Evolutionary conservation across 371 early-diverging fungal genomes (phyloP).

Genomic region (Entomophthora muscae): DNA sequence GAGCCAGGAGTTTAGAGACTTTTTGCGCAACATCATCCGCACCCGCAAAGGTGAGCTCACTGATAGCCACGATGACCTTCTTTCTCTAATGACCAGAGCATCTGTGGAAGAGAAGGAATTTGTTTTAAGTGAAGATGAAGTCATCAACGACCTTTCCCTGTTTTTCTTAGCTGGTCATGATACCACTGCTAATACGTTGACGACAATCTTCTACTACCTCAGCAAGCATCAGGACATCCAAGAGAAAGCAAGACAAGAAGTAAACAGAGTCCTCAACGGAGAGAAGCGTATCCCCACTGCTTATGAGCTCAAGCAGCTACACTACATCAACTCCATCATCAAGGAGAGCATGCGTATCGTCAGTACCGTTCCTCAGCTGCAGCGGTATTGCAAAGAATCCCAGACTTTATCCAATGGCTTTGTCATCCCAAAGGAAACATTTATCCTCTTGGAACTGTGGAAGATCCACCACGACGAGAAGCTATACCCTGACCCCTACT

Average conservation of each 20-base stretch:
- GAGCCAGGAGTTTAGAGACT: background rate
- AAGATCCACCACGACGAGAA: background rate
- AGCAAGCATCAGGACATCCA: constrained; percentile 5
- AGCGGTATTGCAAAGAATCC: background rate
- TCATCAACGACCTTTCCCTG: background rate
- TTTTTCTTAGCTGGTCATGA: constrained; percentile 10
- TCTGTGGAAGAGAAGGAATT: constrained; percentile 1
- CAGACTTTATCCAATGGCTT: background rate
- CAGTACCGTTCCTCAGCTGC: background rate
- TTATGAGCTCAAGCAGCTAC: background rate
- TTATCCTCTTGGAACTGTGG: background rate
- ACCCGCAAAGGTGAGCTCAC: background rate
- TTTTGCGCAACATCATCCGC: background rate
- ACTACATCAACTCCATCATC: background rate
- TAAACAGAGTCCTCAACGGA: background rate
- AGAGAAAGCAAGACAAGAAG: background rate
- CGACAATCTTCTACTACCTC: constrained; percentile 3
- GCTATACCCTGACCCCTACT: background rate
- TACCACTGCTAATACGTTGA: constrained; percentile 7
- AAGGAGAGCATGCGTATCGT: constrained; percentile 6
- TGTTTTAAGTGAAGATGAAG: constrained; percentile 1
- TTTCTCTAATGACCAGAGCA: constrained; percentile 2
- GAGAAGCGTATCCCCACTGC: background rate
- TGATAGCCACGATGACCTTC: background rate
- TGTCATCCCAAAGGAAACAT: background rate